Evolutionary conservation across 2,329 filamentous ascomycete species (phyloP).

Genomic region (Cadophora gregata): DNA sequence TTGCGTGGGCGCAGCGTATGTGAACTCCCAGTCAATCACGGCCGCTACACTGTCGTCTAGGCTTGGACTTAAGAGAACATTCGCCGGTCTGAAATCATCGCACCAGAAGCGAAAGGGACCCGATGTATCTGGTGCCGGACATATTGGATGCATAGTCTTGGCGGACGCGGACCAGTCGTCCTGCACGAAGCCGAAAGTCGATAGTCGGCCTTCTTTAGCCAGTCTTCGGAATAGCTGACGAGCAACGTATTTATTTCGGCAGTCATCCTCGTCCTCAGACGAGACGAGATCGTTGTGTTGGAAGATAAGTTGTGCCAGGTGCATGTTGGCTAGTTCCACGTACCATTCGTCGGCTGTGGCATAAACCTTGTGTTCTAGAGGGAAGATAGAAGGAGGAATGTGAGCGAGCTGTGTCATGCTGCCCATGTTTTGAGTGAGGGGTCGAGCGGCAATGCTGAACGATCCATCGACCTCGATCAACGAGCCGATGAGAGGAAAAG

Average conservation of each 20-base stretch:
- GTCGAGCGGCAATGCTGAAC: constrained; percentile 25
- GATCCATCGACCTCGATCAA: constrained; percentile 21
- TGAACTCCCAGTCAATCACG: constrained; percentile 50
- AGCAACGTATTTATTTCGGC: constrained; percentile 51
- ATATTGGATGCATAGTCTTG: constrained; percentile 13
- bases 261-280: constrained; percentile 49
- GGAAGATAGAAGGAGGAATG: constrained; percentile 27
- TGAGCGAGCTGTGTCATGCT: constrained; percentile 32
- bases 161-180: constrained; percentile 43
- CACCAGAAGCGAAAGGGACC: constrained; percentile 41
- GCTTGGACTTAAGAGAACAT: constrained; percentile 46
- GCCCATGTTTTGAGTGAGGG: constrained; percentile 32
- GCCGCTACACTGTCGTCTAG: constrained; percentile 41
- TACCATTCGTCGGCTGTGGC: constrained; percentile 29
- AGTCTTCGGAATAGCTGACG: constrained; percentile 47
- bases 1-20: constrained; percentile 43
- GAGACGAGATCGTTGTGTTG: constrained; percentile 49
- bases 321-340: constrained; percentile 35
- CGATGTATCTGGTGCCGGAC: constrained; percentile 33
- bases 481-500: constrained; percentile 31
- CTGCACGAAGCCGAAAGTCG: constrained; percentile 35
- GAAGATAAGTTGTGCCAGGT: constrained; percentile 50
- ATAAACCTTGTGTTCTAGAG: constrained; percentile 22
- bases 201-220: constrained; percentile 36
- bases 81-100: constrained; percentile 47